Percentiles rank a stretch among this genome's conserved stretches.
Conservation (phyloP, 306 rosid genomes). For the Lablab purpureus region DNA sequence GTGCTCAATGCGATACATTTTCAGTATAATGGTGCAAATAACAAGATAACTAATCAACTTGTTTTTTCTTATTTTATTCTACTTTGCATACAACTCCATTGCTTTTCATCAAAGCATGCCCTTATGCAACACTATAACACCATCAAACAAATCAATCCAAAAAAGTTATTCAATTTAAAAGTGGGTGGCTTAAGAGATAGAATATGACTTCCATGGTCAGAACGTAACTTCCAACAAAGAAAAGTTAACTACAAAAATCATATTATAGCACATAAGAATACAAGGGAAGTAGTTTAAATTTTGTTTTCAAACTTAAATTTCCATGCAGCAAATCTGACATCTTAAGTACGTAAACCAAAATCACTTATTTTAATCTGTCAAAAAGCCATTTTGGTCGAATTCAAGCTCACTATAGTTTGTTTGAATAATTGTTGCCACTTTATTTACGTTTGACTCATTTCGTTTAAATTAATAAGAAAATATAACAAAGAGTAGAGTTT, state of each 20-base stretch:
- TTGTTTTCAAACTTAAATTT: neutral
- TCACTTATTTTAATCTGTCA: neutral
- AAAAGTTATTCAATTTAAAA: neutral
- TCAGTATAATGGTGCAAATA: neutral
- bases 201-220: neutral
- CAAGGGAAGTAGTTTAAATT: neutral
- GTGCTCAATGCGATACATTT: neutral
- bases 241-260: neutral
- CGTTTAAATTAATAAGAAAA: neutral
- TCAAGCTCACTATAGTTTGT: neutral
- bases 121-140: neutral
- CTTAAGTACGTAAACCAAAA: neutral
- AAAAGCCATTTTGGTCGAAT: neutral
- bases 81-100: conserved; percentile 4
- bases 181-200: neutral
- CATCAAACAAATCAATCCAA: neutral
- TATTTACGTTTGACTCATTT: neutral
- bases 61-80: conserved; percentile 3
- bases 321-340: neutral
- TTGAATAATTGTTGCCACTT: neutral
- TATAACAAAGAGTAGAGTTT: neutral
- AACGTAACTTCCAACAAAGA: neutral
- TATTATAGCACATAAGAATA: neutral
- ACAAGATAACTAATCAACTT: neutral
- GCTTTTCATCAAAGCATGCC: neutral